phyloP scores from a whole-genome alignment of 2,329 filamentous ascomycete species.

The Emericellopsis atlantica region DNA sequence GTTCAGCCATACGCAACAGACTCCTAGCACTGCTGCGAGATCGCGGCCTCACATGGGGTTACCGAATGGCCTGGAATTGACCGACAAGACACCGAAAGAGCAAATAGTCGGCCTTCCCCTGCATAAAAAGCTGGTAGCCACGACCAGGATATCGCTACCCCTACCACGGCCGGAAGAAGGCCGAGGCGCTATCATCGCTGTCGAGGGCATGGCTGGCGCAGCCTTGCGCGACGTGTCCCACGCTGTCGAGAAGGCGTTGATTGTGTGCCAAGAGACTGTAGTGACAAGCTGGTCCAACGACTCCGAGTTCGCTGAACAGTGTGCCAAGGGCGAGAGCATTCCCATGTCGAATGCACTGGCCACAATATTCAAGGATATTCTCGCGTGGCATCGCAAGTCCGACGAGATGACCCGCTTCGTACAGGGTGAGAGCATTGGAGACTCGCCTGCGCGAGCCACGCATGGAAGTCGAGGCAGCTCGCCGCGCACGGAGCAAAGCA shows the following conservation, averaged over 20 bases:
- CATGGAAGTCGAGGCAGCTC: background rate
- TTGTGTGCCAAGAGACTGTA: conserved; percentile 23
- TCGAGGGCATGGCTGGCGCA: conserved; percentile 60
- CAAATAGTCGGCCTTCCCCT: conserved; percentile 59
- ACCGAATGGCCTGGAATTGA: background rate
- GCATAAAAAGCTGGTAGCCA: conserved; percentile 61
- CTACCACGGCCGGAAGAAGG: conserved; percentile 24
- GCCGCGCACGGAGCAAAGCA: background rate
- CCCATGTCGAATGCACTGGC: conserved; percentile 24
- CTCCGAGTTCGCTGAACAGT: background rate
- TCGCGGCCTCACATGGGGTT: too few relatives aligned
- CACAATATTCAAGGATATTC: conserved; percentile 55
- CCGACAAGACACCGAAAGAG: conserved; percentile 33
- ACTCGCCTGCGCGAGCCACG: conserved; percentile 2
- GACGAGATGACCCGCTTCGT: conserved; percentile 41
- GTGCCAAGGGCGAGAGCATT: background rate
- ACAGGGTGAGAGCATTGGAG: conserved; percentile 28
- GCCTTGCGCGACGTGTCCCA: conserved; percentile 44
- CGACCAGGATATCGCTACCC: conserved; percentile 65
- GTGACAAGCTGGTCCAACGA: conserved; percentile 32
- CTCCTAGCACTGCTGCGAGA: too few relatives aligned
- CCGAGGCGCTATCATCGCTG: conserved; percentile 69
- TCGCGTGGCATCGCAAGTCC: conserved; percentile 64
- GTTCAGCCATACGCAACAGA: background rate
- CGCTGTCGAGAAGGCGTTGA: conserved; percentile 52